These are phyloP conservation scores for Lathyrus tuberosus DNA, from an alignment of 306 rosid species.

Conservation along the genomic window DNA sequence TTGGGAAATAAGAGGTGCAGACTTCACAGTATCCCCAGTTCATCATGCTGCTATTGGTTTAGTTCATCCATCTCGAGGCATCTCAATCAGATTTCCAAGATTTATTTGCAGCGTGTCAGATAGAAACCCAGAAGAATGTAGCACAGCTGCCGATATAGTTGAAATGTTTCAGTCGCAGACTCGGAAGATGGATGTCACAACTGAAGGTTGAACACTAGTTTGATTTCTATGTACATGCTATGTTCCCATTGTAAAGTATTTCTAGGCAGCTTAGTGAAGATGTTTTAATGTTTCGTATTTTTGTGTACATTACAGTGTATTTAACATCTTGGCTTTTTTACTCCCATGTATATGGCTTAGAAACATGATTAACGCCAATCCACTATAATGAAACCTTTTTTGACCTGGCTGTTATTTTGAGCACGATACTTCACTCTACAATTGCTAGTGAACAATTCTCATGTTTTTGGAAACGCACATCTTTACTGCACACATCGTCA, in stretches of 20 bases:
- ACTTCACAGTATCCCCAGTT: constrained; percentile 85
- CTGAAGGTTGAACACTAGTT: constrained; percentile 44
- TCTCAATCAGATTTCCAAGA: constrained; percentile 88
- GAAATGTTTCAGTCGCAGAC: constrained; percentile 79
- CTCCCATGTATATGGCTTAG: background rate
- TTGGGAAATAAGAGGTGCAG: constrained; percentile 93
- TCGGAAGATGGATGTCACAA: constrained; percentile 75
- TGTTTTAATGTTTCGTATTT: background rate
- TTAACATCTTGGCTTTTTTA: constrained; percentile 1
- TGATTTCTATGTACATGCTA: constrained; percentile 12
- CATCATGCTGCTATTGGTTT: constrained; percentile 87
- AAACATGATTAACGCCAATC: constrained; percentile 1
- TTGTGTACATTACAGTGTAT: constrained; percentile 7
- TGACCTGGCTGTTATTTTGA: constrained; percentile 5
- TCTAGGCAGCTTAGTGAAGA: constrained; percentile 17
- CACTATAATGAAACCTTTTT: background rate
- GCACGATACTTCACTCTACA: background rate
- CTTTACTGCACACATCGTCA: background rate
- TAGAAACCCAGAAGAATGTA: constrained; percentile 86
- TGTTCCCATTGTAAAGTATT: constrained; percentile 23
- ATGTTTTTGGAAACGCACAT: background rate
- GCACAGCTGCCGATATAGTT: constrained; percentile 69
- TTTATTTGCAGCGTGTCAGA: constrained; percentile 55
- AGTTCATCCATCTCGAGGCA: constrained; percentile 84
- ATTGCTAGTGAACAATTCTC: background rate